These are phyloP conservation scores for Paramyrothecium roridum DNA, from an alignment of 2,329 filamentous ascomycete genomes.

Conservation along the genomic window DNA sequence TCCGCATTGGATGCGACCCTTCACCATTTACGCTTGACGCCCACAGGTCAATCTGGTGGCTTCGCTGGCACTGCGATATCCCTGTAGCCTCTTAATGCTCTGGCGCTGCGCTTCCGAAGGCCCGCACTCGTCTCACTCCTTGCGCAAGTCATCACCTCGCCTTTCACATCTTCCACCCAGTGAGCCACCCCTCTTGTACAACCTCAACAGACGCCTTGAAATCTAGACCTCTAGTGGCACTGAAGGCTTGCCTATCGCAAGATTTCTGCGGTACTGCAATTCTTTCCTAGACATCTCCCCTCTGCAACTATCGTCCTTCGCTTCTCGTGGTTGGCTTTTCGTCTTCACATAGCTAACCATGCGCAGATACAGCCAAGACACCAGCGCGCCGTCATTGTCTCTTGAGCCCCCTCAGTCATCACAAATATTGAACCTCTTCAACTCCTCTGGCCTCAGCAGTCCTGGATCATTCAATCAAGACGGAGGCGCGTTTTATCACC, in stretches of 20 bases:
- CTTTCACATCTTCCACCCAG: no score
- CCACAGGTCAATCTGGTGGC: no score
- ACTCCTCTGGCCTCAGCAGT: constrained; percentile 43
- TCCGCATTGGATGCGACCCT: background rate
- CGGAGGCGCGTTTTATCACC: constrained; percentile 44
- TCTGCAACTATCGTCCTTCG: background rate
- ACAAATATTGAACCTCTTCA: constrained; percentile 49
- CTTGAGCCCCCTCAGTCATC: constrained; percentile 52
- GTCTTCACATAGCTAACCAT: constrained; percentile 3
- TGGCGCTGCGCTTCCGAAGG: no score
- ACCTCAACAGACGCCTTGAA: no score
- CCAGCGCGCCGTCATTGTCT: constrained; percentile 47
- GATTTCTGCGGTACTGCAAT: background rate
- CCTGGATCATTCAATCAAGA: constrained; percentile 48
- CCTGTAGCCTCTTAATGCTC: no score
- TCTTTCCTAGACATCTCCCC: background rate
- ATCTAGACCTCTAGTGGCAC: no score
- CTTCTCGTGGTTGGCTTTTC: constrained; percentile 5
- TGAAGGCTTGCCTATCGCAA: no score
- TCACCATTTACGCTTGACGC: background rate
- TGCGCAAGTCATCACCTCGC: no score
- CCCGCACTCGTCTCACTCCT: no score
- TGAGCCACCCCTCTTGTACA: no score
- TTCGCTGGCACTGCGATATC: no score
- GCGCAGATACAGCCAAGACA: constrained; percentile 53